Evolutionary conservation across 2,329 filamentous ascomycete genomes (phyloP).

Genomic region (Pseudogymnoascus sp.): DNA sequence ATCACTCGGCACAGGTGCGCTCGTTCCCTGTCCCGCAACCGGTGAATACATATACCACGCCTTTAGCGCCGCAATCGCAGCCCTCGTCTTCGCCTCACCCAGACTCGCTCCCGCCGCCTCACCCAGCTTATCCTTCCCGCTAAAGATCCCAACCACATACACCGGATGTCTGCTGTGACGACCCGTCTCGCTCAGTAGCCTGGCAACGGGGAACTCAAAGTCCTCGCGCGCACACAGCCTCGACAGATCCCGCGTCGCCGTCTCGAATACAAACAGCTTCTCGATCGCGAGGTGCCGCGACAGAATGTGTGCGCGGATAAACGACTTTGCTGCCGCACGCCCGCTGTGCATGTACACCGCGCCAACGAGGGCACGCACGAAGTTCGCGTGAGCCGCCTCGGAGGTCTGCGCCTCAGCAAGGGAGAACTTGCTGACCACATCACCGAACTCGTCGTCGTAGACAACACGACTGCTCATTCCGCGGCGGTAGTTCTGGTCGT

Average conservation of each 20-base stretch:
- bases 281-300: constrained; percentile 69
- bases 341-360: constrained; percentile 81
- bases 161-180: constrained; percentile 77
- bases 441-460: constrained; percentile 78
- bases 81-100: constrained; percentile 67
- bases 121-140: constrained; percentile 81
- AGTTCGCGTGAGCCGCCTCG: constrained; percentile 56
- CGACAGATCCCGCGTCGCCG: constrained; percentile 75
- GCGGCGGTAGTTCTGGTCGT: constrained; percentile 48
- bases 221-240: constrained; percentile 80
- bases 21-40: constrained; percentile 21
- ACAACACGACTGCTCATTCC: constrained; percentile 71
- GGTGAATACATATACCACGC: constrained; percentile 96
- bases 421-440: constrained; percentile 35
- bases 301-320: constrained; percentile 77
- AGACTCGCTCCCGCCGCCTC: constrained; percentile 78
- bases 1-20: constrained; percentile 43
- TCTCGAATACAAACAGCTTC: constrained; percentile 72
- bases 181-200: constrained; percentile 85
- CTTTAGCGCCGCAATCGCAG: constrained; percentile 79
- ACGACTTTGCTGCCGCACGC: constrained; percentile 66
- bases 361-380: constrained; percentile 77
- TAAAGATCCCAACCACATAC: constrained; percentile 89
- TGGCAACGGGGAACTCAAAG: constrained; percentile 79
- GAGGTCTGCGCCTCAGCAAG: constrained; percentile 21